These are phyloP conservation scores for Persicaria tinctoria DNA, from an alignment of 148 eudicot genomes.

Conservation along the genomic window DNA sequence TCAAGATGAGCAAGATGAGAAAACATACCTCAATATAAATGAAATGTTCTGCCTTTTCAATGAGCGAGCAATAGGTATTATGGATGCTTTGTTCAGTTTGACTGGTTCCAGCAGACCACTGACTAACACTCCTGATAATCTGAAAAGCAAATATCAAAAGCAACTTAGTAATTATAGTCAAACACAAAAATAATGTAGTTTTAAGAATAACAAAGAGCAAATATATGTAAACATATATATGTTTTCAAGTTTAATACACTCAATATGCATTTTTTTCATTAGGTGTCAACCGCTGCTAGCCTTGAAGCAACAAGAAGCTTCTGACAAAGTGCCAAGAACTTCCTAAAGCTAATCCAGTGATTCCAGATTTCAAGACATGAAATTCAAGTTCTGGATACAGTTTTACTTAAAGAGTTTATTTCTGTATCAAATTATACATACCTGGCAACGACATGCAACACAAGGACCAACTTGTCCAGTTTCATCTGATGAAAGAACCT, in stretches of 20 bases:
- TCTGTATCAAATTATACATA: conserved; percentile 19
- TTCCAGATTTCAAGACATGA: too few relatives aligned
- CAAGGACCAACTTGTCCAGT: conserved; percentile 94
- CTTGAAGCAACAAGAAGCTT: too few relatives aligned
- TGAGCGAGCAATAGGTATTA: conserved; percentile 86
- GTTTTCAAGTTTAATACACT: too few relatives aligned
- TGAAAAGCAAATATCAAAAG: conserved; percentile 19
- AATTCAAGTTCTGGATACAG: too few relatives aligned
- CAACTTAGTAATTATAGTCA: not conserved
- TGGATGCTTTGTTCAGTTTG: conserved; percentile 96
- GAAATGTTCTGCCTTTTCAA: conserved; percentile 88
- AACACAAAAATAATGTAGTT: not conserved
- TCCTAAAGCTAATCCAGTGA: too few relatives aligned
- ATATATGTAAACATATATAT: too few relatives aligned
- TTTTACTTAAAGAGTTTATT: not conserved
- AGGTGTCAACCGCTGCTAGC: too few relatives aligned
- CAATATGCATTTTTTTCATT: too few relatives aligned
- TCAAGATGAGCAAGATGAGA: not conserved
- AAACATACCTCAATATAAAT: conserved; percentile 76
- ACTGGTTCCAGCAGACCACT: conserved; percentile 99
- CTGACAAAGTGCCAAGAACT: too few relatives aligned
- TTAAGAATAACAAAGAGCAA: too few relatives aligned
- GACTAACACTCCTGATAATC: conserved; percentile 94
- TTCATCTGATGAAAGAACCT: conserved; percentile 73
- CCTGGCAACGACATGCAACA: conserved; percentile 91